Evolutionary conservation across 164 flowering plant genomes (phyloP), one percentile per base, ranked within the genome.

Genomic region (Litsea cubeba): DNA sequence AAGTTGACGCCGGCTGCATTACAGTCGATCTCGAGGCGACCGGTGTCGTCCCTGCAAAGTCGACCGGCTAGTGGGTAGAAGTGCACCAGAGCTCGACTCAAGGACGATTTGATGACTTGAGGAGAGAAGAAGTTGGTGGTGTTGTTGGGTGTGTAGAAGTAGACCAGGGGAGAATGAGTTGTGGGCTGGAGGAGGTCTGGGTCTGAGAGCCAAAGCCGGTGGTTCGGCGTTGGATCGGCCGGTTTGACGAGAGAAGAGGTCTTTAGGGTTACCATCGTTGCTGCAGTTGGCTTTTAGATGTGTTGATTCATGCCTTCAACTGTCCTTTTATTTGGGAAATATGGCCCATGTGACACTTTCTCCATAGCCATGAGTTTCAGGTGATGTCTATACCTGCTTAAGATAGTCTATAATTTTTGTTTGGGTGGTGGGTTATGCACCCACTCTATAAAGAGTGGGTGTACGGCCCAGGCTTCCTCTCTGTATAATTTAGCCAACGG

Each of bases 51-150:
- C 1, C 75, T 72, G 0, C 63, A 49, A 23, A 88, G 46, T 3
- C 91, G 85, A 7, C 91, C 91, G 2, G 89, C 86, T 8, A 88
- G 57, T 20, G 88, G 88, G 70, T 83, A 85, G 75, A 81, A 83
- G 10, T 74, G 78, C 28, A 79, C 83, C 62, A 85, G 40, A 0
- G 76, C 80, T 49, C 46, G 72, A 58, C 81, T 77, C 70, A 85
- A 49, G 10, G 88, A 76, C 11, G 72, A 65, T 67, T 62, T 85
- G 40, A 84, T 64, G 40, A 73, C 68, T 0, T 74, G 62, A 18
- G 77, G 3, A 2, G 79, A 40, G 24, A 66, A 28, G 49, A 40
- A 40, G 54, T 8, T 12, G 54, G 50, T n/a, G 50, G 24, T 22
- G 23, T 8, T 28, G 46, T 30, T 26, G 50, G 23, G 78, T 17